Evolutionary conservation across 2,329 filamentous ascomycete species (phyloP), one percentile per base, ranked within the genome.

Genomic region (Trichoderma sp.): DNA sequence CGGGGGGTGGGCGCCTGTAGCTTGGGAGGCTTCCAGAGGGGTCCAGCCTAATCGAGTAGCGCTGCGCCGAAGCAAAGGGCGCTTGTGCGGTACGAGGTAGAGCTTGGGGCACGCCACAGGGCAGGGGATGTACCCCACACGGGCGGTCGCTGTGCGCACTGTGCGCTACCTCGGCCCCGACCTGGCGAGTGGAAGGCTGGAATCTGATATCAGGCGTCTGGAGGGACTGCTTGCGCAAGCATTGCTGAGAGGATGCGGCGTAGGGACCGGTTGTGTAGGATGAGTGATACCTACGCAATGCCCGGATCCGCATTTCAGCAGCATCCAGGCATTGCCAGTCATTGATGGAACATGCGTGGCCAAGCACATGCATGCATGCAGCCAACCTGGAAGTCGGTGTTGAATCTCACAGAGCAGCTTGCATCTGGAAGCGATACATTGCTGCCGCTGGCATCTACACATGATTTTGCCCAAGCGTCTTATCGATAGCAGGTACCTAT

Each of bases 11-110:
- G 30, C 21, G 51, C 39, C 49, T 58, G 26, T 24, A 68, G 51
- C 51, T 32, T 21, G n/a, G 21, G 46, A 49, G 46, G 46, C 46
- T 49, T 49, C 8, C 39, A 30, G 64, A 66, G 64, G 39, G 58
- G 66, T 51, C 51, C 59, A 63, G 58, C 68, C 68, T 51, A 67
- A 66, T 58, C 28, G 6, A 58, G 68, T 51, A 69, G 55, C 68
- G 61, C 68, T 60, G 68, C 68, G 66, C 68, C 68, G 68, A 69
- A 34, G 18, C 34, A 63, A 61, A 21, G 30, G 16, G 52, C 56
- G 52, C 64, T 58, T 66, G 52, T 43, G 59, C 46, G 43, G 52
- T 32, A 11, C 34, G 14, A 21, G 21, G 46, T 51, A 34, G 30
- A 26, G 16, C 28, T 28, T 58, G 28, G 52, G 63, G 52, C 37